Conservation (phyloP, 2,329 filamentous ascomycete genomes). For the Colletotrichum limetticola region DNA sequence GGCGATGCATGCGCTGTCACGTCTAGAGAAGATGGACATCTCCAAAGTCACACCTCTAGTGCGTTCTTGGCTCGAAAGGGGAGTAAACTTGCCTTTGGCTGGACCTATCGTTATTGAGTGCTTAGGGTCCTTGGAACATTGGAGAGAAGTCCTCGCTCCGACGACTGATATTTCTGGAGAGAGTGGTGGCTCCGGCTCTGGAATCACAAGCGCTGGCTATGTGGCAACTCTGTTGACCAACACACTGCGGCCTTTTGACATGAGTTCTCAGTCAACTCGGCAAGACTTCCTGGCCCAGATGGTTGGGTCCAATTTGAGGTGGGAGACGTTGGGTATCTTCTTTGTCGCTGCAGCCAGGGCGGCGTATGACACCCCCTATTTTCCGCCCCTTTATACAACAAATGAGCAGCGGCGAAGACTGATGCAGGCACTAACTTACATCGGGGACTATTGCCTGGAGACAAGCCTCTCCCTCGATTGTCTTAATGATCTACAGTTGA, state of each 20-base stretch:
- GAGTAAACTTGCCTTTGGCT: background rate
- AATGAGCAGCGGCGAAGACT: background rate
- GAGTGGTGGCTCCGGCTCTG: background rate
- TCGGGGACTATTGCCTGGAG: slow-evolving; percentile 9
- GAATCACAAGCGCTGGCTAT: background rate
- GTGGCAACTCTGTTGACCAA: background rate
- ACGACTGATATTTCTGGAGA: background rate
- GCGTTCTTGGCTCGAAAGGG: background rate
- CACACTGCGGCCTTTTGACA: background rate
- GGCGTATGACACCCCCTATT: background rate
- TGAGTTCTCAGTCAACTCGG: background rate
- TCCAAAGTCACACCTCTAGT: background rate
- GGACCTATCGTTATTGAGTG: background rate
- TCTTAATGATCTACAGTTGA: slow-evolving; percentile 56
- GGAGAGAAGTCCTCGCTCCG: background rate
- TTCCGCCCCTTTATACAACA: background rate
- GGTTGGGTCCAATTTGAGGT: background rate
- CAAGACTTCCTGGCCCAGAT: background rate
- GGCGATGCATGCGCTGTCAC: slow-evolving; percentile 8
- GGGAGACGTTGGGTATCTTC: background rate
- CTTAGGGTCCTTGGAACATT: background rate
- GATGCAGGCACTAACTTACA: background rate
- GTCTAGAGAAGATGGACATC: background rate
- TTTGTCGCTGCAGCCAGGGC: background rate
- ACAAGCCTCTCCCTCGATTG: slow-evolving; percentile 41